Percentiles rank a stretch among this genome's conserved stretches.
These are phyloP conservation scores for Boletus putidus DNA, from an alignment of 1,284 basidiomycete genomes.

Conservation along the genomic window DNA sequence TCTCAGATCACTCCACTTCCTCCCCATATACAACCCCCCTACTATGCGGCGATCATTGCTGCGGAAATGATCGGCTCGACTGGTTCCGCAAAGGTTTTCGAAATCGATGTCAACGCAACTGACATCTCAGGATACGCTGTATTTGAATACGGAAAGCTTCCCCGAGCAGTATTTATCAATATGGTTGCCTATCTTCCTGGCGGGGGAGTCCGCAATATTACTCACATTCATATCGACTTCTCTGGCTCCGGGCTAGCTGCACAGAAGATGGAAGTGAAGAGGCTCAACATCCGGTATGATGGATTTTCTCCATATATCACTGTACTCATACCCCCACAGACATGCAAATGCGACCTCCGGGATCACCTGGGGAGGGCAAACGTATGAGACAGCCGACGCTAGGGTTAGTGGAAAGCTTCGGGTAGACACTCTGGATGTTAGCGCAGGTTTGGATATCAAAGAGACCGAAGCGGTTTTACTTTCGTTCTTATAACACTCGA, in stretches of 20 bases:
- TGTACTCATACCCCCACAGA: conserved; percentile 32
- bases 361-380: conserved; percentile 64
- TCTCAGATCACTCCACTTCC: conserved; percentile 49
- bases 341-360: conserved; percentile 57
- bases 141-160: conserved; percentile 49
- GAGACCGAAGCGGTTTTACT: conserved; percentile 57
- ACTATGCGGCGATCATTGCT: conserved; percentile 58
- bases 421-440: conserved; percentile 41
- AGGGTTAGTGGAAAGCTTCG: conserved; percentile 44
- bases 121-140: conserved; percentile 63
- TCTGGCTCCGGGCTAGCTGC: conserved; percentile 24
- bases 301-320: background rate
- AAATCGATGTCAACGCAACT: conserved; percentile 52
- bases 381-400: conserved; percentile 58
- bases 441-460: conserved; percentile 50
- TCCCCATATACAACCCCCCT: conserved; percentile 59
- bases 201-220: conserved; percentile 39
- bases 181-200: conserved; percentile 51
- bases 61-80: conserved; percentile 45
- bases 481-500: conserved; percentile 32
- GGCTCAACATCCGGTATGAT: too few relatives aligned
- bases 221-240: conserved; percentile 48
- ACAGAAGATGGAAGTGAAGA: conserved; percentile 33
- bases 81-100: conserved; percentile 46
- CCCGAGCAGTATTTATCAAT: conserved; percentile 59